These are phyloP conservation scores for Flaveria floridana DNA, from an alignment of 140 eudicot species.

Conservation along the genomic window DNA sequence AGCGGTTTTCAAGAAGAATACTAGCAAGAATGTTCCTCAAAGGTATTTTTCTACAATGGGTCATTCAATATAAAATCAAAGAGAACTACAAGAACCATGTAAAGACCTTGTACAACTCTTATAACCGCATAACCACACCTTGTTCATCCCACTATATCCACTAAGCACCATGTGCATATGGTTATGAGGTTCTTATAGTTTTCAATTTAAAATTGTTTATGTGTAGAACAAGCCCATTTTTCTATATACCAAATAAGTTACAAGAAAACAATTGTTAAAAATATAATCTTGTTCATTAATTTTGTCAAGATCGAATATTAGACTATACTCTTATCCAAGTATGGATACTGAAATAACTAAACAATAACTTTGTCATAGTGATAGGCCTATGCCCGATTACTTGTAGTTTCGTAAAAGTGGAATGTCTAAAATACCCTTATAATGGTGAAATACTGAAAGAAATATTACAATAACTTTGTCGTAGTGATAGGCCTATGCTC, in stretches of 20 bases:
- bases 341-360: not conserved
- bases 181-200: not conserved
- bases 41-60: constrained; percentile 39
- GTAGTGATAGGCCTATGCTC: too few relatives aligned
- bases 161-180: not conserved
- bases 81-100: not conserved
- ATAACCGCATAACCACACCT: not conserved
- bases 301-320: not conserved
- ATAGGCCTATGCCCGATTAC: too few relatives aligned
- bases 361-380: too few relatives aligned
- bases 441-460: not conserved
- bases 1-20: constrained; percentile 45
- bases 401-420: not conserved
- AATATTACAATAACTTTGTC: too few relatives aligned
- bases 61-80: not conserved
- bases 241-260: not conserved
- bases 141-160: too few relatives aligned
- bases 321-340: not conserved
- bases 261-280: not conserved
- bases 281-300: not conserved
- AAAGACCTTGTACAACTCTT: not conserved
- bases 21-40: constrained; percentile 44
- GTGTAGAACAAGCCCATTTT: too few relatives aligned
- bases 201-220: too few relatives aligned
- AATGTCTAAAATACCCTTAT: not conserved